Base-by-base conservation (phyloP, 2,329 filamentous ascomycete species). In the Malbranchea cinnamomea region DNA sequence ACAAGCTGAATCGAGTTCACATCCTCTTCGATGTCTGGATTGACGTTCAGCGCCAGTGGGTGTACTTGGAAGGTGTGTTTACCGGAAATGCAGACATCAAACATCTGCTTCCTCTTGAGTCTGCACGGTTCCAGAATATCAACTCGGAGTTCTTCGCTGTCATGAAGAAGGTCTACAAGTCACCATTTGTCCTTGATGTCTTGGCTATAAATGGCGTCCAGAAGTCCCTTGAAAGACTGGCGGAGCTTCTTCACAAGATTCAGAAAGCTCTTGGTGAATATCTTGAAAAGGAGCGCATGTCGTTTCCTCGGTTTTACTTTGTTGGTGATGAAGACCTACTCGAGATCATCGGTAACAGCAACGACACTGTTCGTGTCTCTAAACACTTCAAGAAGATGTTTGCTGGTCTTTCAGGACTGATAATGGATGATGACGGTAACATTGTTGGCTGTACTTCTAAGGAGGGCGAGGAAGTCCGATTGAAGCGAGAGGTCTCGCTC, bases 311-410 rank as follows among this genome's bases (percentile, higher is more conserved):
- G 35, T 99, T 99, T 64, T 99, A 99, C 62, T 99, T 98, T 46
- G 91, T 99, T 33, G 89, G 89, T 53, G 91, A 99, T 47, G 91
- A 99, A 50, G 89, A 99, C 56, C 63, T 99, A 34, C 67, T 99
- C 14, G 89, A 99, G 55, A 99, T 99, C 59, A 99, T 99, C 41
- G 89, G 89, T 50, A 99, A 99, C 55, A 95, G 87, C 60, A 94
- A 94, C 48, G 89, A 99, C 48, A 93, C 87, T 6, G 62, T 89
- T 37, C 84, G 89, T 32, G 91, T 98, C 42, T 83, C 89, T 23
- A 98, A 98, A 54, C 91, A 99, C 61, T 84, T 99, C 64, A 87
- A 92, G 54, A 99, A 99, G 65, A 99, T 99, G 89, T 99, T 99
- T 63, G 89, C 91, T 39, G 89, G 89, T 38, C 67, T 98, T 27